Base-by-base conservation (phyloP, 441 rosid species). In the Cnidoscolus chayamansa region DNA sequence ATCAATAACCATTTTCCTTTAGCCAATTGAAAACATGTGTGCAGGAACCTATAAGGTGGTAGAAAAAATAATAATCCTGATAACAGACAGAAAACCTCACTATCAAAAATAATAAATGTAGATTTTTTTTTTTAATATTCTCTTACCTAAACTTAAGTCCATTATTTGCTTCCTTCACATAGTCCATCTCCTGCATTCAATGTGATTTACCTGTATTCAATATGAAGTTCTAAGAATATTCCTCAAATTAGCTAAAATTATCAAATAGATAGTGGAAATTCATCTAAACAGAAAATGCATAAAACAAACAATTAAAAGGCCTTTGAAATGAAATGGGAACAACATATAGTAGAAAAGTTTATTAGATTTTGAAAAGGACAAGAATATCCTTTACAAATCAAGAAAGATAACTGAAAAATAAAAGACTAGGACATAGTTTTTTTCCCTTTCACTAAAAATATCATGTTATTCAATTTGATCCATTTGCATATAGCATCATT, bases 101-200 rank as follows among this genome's bases (percentile, higher is more conserved):
- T 35, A 7, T 50, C 25, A 35, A 53, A 56, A 49, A 32, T 53
- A 51, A 31, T 1, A 53, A 9, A 51, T 61, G 55, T 55, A 10
- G 0, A 61, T 40, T 50, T 37, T 64, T 40, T 40, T 55, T 61
- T 51, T 48, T 59, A 11, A 77, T 40, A 67, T 54, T 30, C 65
- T 73, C 81, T 80, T 86, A 94, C 97, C 94, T 88, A 81, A 94
- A 92, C 85, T 82, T 92, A 75, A 85, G 77, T 79, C 98, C 98
- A 78, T 94, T 94, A 48, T 81, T 84, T 15, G 97, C 97, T 87
- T 94, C 98, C 73, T 86, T 92, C 77, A 77, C 77, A 82, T 94
- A 94, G 84, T 94, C 96, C 94, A 94, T 88, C 98, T 94, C 98
- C 98, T 94, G 97, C 97, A 94, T 92, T 90, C 91, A 94, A 94